Evolutionary conservation across 371 early-diverging fungal species (phyloP), one percentile per base, ranked within the genome.

Genomic region (Mortierella sp.): DNA sequence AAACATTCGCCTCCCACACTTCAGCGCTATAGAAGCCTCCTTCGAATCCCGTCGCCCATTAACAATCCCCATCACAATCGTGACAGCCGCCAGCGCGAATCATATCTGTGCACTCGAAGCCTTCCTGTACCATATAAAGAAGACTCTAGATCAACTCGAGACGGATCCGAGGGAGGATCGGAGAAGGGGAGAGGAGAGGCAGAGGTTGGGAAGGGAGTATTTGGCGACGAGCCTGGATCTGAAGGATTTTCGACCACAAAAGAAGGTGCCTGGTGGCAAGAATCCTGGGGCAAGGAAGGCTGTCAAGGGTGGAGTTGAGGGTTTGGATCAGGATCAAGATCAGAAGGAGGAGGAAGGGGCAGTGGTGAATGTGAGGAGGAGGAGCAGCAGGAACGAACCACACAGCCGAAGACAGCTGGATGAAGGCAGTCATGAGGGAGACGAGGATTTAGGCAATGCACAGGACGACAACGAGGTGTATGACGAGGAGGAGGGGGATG

Each of bases 11-110:
- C 16, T 72, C 27, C 78, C 65, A 5, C 54, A 38, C 48, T 75
- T 76, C 71, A 81, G 44, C n/a, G 75, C 79, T 1, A 49, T 82
- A 18, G 75, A 82, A 8, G 72, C 79, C 29, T 71, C 65, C 32
- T 41, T 78, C 46, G 84, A 83, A 44, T 79, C 80, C 35, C 77
- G 32, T 10, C 77, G 73, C 10, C 77, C 75, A 0, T 56, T 83
- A 1, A 44, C 27, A 8, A 43, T 77, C 35, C 81, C 76, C 5
- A 78, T 81, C 29, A 94, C 93, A 5, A 92, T 94, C 35, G 88
- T 92, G 27, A 92, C 93, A 1, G 94, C 90, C 5, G 91, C 91
- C 29, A 93, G 92, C 74, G 89, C 88, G 3, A 93, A 93, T 63
- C 93, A 94, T 70, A 77, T 90, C 29, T 94, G 93, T 70, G 89